phyloP scores from a whole-genome alignment of 768 basidiomycete species.

The Serendipita sp. region DNA sequence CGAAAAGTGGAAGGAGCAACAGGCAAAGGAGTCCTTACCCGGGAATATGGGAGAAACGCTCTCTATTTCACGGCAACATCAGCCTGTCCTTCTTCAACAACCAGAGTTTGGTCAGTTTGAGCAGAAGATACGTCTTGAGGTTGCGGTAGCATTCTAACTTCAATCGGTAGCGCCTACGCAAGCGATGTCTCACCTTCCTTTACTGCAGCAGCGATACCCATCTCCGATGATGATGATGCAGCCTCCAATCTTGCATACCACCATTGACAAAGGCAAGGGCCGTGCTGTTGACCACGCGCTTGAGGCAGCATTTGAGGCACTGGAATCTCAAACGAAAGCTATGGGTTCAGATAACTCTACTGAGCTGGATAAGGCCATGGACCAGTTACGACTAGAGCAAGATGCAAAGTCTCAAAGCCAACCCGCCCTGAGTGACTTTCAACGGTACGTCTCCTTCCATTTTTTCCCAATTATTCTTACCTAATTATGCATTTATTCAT shows the following conservation, averaged over 20 bases:
- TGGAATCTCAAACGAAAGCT: conserved; percentile 16
- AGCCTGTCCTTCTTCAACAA: too few relatives aligned
- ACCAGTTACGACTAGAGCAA: conserved; percentile 12
- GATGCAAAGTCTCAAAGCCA: conserved; percentile 11
- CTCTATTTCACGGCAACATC: too few relatives aligned
- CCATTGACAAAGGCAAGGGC: conserved; percentile 64
- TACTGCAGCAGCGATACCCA: background rate
- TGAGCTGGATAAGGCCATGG: conserved; percentile 11
- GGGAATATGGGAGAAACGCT: conserved; percentile 6
- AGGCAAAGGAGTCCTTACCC: background rate
- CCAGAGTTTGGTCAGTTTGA: too few relatives aligned
- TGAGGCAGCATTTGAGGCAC: conserved; percentile 24
- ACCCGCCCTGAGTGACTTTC: conserved; percentile 27
- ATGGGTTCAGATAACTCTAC: conserved; percentile 15
- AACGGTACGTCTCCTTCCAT: conserved; percentile 23
- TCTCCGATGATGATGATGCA: conserved; percentile 6
- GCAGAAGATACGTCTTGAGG: background rate
- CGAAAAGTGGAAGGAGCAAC: background rate
- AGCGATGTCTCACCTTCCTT: background rate
- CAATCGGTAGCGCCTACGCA: background rate
- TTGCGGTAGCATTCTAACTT: background rate
- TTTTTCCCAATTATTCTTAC: conserved; percentile 12
- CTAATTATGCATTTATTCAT: background rate
- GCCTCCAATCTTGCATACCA: conserved; percentile 15
- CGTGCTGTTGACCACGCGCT: conserved; percentile 43